Evolutionary conservation across 2,329 filamentous ascomycete genomes (phyloP), one percentile per base, ranked within the genome.

Genomic region (Seiridium unicorne): DNA sequence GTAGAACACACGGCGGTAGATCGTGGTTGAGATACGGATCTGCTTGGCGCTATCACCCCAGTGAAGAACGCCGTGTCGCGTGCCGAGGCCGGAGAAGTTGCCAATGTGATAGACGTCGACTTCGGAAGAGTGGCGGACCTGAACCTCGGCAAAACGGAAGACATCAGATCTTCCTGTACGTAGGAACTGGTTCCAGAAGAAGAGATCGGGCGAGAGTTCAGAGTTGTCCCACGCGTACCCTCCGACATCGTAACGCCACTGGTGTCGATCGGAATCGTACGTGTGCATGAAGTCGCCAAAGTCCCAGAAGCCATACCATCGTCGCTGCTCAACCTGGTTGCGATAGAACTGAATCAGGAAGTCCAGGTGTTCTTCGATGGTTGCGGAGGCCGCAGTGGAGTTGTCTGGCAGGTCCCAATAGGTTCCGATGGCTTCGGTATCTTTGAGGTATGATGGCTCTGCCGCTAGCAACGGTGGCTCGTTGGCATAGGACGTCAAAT

Each of bases 211-310:
- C 0, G 85, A 88, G 0, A 89, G 75, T 67, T 89, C 85, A 0
- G 82, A 85, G 66, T 88, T 88, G 54, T 88, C 85, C 86, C 86
- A 88, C 0, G 84, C 85, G 60, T 84, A 88, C 0, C 86, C 86
- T 3, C 86, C 86, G 18, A 88, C 70, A 51, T 89, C 86, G 59
- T 88, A 88, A 1, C 84, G 78, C 86, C 86, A 89, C 1, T 76
- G 77, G 62, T 88, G 85, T 4, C 85, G 75, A 67, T 87, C 80
- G 0, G 69, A 63, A 55, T 89, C 85, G 61, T 88, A 88, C 0
- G 84, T 83, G 65, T 89, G 86, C 77, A 85, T 84, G 46, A 88
- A 77, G 63, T 89, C 86, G 2, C 86, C 86, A 58, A 86, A 77
- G 61, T 88, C 84, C 69, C 81, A 81, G 73, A 88, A 88, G 0